Evolutionary conservation across 2,329 filamentous ascomycete species (phyloP), one percentile per base, ranked within the genome.

Genomic region (Aspergillus oerlinghausenensis): DNA sequence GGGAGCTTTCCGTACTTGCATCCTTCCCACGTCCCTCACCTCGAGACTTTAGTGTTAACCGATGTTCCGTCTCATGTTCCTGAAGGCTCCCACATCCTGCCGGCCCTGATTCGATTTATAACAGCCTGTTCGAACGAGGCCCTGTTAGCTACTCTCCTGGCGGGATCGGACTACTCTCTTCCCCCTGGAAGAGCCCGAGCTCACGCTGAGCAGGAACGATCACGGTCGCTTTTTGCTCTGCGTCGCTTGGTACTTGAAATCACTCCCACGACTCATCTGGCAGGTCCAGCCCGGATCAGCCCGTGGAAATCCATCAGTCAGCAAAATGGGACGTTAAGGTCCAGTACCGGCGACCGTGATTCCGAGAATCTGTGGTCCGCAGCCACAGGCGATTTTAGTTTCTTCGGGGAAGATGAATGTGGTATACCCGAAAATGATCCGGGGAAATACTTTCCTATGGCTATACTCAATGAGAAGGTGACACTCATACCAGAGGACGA

Each of bases 311-410:
- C 73, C 8, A 65, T 77, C 2, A 77, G 73, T 19, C 76, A 78
- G 29, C 79, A 78, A 68, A 74, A 77, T 42, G 75, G 75, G 48
- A 71, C 72, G 8, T 78, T 75, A 6, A 81, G 79, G 59, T 85
- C 83, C 6, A 80, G 80, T 29, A 86, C 83, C 0, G 82, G 84
- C 49, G 84, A 86, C 60, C 71, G 74, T 8, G 84, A 87, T 63
- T 81, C 79, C 4, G 84, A 86, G 65, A 77, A 79, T 3, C 75
- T 86, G 10, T 86, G 83, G 84, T 75, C 79, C 51, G 83, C 83
- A 8, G 82, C 83, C 3, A 75, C 78, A 55, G 75, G 81, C 52
- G 84, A 87, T 64, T 87, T 86, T 60, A 83, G 81, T 28, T 85
- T 85, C 69, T 87, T 87, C 56, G 79, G 75, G 1, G 81, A 83